Conservation (phyloP, 2,329 filamentous ascomycete genomes). For the Pseudogymnoascus sp. region DNA sequence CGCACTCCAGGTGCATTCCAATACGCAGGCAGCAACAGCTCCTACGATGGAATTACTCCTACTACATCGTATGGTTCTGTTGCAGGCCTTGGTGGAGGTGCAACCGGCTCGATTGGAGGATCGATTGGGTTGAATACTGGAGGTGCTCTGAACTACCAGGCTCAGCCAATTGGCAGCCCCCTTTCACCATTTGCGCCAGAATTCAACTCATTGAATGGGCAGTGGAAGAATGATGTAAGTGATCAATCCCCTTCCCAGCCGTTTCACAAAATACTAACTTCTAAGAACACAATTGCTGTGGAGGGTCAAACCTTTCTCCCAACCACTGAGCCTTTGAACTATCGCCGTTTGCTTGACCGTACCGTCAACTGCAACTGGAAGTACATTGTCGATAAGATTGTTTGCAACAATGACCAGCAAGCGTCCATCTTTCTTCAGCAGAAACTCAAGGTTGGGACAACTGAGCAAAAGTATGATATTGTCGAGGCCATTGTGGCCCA, state of each 20-base stretch:
- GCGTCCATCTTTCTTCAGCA: slow-evolving; percentile 98
- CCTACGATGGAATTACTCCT: slow-evolving; percentile 27
- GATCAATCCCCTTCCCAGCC: slow-evolving; percentile 15
- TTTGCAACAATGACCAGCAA: slow-evolving; percentile 98
- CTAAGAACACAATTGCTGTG: slow-evolving; percentile 36
- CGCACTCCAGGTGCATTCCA: slow-evolving; percentile 21
- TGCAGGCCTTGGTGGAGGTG: slow-evolving; percentile 19
- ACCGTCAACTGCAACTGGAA: slow-evolving; percentile 99
- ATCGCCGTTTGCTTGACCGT: slow-evolving; percentile 86
- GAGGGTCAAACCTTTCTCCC: slow-evolving; percentile 72
- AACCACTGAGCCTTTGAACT: slow-evolving; percentile 88
- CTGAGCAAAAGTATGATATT: slow-evolving; percentile 94
- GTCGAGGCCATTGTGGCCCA: slow-evolving; percentile 93
- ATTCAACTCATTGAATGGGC: slow-evolving; percentile 47
- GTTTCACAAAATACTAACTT: slow-evolving; percentile 24
- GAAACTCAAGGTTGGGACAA: slow-evolving; percentile 93
- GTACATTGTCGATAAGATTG: slow-evolving; percentile 98
- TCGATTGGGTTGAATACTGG: slow-evolving; percentile 14
- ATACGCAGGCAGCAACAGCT: slow-evolving; percentile 28
- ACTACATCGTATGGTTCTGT: slow-evolving; percentile 24
- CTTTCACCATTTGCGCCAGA: slow-evolving; percentile 67
- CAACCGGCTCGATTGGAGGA: slow-evolving; percentile 16
- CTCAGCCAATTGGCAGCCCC: slow-evolving; percentile 52
- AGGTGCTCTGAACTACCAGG: slow-evolving; percentile 30
- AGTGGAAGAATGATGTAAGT: slow-evolving; percentile 28